Base-by-base conservation (phyloP, 202 grass and related monocot genomes). In the Sporobolus alterniflorus region DNA sequence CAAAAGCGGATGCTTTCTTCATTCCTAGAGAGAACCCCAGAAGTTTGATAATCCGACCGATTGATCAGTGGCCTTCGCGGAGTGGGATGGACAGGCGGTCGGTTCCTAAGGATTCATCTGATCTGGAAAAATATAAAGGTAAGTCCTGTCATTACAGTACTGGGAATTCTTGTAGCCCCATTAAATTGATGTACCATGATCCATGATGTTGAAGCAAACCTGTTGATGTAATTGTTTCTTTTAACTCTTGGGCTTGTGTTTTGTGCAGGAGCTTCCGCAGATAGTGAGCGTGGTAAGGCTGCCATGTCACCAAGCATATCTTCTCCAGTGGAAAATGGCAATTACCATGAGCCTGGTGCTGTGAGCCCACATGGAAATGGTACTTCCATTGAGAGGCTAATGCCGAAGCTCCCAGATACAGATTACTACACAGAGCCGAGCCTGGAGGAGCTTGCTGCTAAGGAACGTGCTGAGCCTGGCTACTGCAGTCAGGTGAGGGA, bases 1-100 rank as follows among this genome's bases (percentile, higher is more conserved):
- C 93, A 77, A 98, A 98, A 80, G 88, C 92, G 9, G 89, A 98
- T 85, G 91, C 89, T 30, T 89, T 90, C 89, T 83, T 95, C 80
- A 85, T 95, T 55, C 96, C 92, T 65, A 95, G 96, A 87, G 92
- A 93, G 89, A 95, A 98, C 78, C 92, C 90, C 2, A 91, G 96
- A 65, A 87, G 81, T 70, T 63, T 87, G 70, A 80, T 94, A 76
- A 92, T 94, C 56, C 87, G 59, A 82, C 89, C 82, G 77, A 85
- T 89, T 41, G 87, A 94, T 76, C 84, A 94, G 71, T 88, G 89
- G 92, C 82, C 82, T 83, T 73, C 87, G 42, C 69, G 82, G 39
- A 85, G 29, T 73, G 21, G 9, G 9, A 17, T 59, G 69, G 78
- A 85, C 48, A 68, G 86, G 67, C 81, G 55, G 48, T 48, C 20